Conservation (phyloP, 2,329 filamentous ascomycete genomes). For the Pyrenophora tritici-repentis region DNA sequence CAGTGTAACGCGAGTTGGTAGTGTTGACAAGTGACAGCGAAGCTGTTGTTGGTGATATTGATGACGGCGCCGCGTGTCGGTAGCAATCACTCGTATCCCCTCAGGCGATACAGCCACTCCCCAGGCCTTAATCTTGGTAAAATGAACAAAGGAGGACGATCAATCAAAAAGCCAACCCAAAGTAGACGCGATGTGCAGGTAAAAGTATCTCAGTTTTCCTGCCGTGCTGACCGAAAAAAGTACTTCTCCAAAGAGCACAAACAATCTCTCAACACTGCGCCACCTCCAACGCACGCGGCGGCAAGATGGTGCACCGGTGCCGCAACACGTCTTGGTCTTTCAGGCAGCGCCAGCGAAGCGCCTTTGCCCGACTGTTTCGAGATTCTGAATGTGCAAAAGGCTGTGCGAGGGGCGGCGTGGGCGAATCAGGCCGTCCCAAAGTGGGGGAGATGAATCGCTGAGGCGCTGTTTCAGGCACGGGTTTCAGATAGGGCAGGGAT, state of each 20-base stretch:
- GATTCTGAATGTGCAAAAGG: slow-evolving; percentile 3
- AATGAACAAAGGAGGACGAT: slow-evolving; percentile 10
- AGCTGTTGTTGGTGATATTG: not conserved
- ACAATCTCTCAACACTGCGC: not conserved
- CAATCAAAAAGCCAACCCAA: slow-evolving; percentile 1
- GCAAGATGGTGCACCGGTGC: slow-evolving; percentile 5
- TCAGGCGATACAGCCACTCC: not conserved
- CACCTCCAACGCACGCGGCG: slow-evolving; percentile 4
- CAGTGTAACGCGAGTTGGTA: not conserved
- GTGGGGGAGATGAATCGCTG: slow-evolving; percentile 35
- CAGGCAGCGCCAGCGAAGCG: slow-evolving; percentile 14
- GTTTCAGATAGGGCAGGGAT: not conserved
- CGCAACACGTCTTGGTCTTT: slow-evolving; percentile 1
- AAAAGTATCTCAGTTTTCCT: no score
- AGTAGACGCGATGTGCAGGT: not conserved
- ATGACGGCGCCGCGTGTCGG: not conserved
- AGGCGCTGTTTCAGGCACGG: slow-evolving; percentile 40
- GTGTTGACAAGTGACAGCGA: not conserved
- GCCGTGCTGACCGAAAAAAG: not conserved
- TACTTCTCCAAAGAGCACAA: not conserved
- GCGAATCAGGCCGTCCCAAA: slow-evolving; percentile 31
- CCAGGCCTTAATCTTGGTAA: slow-evolving; percentile 11
- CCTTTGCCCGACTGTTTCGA: slow-evolving; percentile 15
- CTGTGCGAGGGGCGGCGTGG: slow-evolving; percentile 10
- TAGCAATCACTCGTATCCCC: not conserved